Percentiles rank a stretch among this genome's conserved stretches.
Conservation (phyloP, 352 stramenopile species). For the Pythium guiyangense region DNA sequence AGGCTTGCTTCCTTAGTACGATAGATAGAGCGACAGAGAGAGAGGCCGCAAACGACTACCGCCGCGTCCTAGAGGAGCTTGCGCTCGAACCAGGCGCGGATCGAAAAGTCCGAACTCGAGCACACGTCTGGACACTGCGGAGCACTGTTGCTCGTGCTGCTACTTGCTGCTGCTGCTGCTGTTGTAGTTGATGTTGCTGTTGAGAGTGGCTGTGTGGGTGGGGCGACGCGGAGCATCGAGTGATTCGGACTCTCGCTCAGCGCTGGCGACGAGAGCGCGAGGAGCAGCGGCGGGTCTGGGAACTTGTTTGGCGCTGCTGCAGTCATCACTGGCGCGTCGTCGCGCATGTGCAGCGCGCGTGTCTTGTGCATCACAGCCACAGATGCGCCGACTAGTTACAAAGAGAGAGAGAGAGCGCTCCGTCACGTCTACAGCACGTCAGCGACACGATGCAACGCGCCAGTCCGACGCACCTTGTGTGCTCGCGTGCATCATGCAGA, state of each 20-base stretch:
- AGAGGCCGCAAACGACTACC: too few species aligned
- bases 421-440: not conserved
- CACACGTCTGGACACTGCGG: conserved; percentile 14
- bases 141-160: not conserved
- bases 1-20: too few species aligned
- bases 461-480: conserved; percentile 18
- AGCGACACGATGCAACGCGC: not conserved
- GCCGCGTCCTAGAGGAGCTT: conserved; percentile 2
- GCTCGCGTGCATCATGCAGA: conserved; percentile 29
- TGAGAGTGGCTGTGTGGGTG: not conserved
- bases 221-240: conserved; percentile 14
- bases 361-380: conserved; percentile 6
- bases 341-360: not conserved
- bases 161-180: too few species aligned
- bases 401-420: not conserved
- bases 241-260: not conserved
- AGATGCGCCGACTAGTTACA: not conserved
- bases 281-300: not conserved
- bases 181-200: not conserved
- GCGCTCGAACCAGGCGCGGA: conserved; percentile 33
- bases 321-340: conserved; percentile 1
- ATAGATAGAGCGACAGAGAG: too few species aligned
- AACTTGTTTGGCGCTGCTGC: conserved; percentile 14
- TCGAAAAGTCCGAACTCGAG: conserved; percentile 39
- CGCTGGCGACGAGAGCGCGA: not conserved